These are phyloP conservation scores for Blepharisma japonicum DNA, from an alignment of 73 alveolate species.

Conservation along the genomic window DNA sequence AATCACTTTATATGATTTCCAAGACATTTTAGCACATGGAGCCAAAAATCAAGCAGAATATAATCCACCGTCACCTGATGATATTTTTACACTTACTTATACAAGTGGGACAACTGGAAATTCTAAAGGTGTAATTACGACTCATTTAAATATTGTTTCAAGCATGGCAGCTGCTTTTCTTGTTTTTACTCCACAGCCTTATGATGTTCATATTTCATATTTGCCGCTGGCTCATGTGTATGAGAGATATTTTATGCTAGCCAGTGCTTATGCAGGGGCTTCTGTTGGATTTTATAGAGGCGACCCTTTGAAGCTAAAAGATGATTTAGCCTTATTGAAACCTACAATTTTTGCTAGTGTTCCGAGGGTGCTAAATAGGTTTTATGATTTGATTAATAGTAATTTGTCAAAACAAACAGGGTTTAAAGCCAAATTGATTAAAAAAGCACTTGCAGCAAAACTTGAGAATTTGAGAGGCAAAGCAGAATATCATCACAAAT, in stretches of 20 bases:
- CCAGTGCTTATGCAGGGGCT: slow-evolving; percentile 58
- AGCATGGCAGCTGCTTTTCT: slow-evolving; percentile 31
- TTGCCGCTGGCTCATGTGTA: slow-evolving; percentile 89
- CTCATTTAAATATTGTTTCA: slow-evolving; percentile 43
- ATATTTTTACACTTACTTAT: slow-evolving; percentile 41
- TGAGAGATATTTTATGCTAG: slow-evolving; percentile 66
- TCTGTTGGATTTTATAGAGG: slow-evolving; percentile 82
- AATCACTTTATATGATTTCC: slow-evolving; percentile 33
- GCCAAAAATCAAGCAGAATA: slow-evolving; percentile 26
- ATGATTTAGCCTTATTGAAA: slow-evolving; percentile 77
- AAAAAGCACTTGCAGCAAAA: slow-evolving; percentile 73
- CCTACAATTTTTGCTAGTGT: slow-evolving; percentile 92
- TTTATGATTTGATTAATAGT: slow-evolving; percentile 75
- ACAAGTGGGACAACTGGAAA: slow-evolving; percentile 74
- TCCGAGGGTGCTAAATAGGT: slow-evolving; percentile 85
- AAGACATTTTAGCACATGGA: slow-evolving; percentile 40
- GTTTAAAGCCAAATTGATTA: slow-evolving; percentile 54
- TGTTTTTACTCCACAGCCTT: slow-evolving; percentile 38
- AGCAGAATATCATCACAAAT: slow-evolving; percentile 53
- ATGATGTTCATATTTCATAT: slow-evolving; percentile 47
- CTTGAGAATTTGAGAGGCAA: slow-evolving; percentile 36
- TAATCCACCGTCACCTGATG: neutral
- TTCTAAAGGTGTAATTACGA: slow-evolving; percentile 71
- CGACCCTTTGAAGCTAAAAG: slow-evolving; percentile 69
- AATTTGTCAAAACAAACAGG: slow-evolving; percentile 61